Base-by-base conservation (phyloP, 225 moss, liverwort and hornwort species). In the Takakia lepidozioides region DNA sequence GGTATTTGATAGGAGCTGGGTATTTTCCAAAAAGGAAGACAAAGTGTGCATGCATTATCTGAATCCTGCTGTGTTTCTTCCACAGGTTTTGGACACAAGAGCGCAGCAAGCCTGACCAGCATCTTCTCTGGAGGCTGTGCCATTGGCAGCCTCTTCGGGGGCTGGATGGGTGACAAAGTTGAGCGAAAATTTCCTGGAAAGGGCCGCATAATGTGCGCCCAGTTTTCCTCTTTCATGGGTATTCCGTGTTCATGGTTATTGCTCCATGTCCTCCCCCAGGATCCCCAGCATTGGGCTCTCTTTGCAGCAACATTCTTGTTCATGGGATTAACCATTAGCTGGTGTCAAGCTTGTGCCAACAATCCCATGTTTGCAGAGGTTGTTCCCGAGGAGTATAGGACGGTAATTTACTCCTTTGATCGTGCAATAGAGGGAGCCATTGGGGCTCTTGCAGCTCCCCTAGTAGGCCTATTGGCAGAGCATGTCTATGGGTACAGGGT, bases 311-410 rank as follows among this genome's bases (percentile, higher is more conserved):
- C 76, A 38, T 69, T 93, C 16, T 20, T 84, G 51, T 54, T 68
- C 26, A 86, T 79, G 86, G 93, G 93, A 1, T 44, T 93, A 41
- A 84, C 86, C 5, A 63, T 89, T 59, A 93, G 93, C 55, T 93
- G 93, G 93, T 88, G 87, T n/a, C 83, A 83, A 58, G 75, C 93
- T 27, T 88, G 88, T 60, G 93, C 93, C 21, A 93, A 93, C 5
- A 86, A 95, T 30, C 93, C 93, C 25, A 95, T 95, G 67, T 88
- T 95, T 57, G 93, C 93, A 7, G 93, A 95, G 38, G 74, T 95
- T 19, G 93, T 95, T 0, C 93, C 93, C 11, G 81, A 82, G 57
- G 64, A 95, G 50, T 81, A 93, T 17, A 57, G 93, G 53, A 93
- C 93, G 0, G 74, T 89, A 29, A 82, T 93, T 0, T 93, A 93